These are phyloP conservation scores for Verticillium nonalfalfae DNA, from an alignment of 2,329 filamentous ascomycete genomes.

Conservation along the genomic window DNA sequence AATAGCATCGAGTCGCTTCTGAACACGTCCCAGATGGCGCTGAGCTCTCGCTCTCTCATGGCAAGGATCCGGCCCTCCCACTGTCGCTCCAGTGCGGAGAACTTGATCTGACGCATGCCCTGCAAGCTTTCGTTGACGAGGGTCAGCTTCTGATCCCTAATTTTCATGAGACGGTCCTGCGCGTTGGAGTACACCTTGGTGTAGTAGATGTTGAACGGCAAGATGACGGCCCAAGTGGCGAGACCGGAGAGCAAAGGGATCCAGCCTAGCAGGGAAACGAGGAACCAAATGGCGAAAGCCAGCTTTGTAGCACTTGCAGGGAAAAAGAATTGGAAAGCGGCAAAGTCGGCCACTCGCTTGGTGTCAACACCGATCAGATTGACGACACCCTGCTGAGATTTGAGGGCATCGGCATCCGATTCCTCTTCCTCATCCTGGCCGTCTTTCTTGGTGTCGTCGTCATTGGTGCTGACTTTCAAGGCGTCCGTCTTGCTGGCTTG, in stretches of 20 bases:
- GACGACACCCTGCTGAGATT: slow-evolving; percentile 62
- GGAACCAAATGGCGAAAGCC: slow-evolving; percentile 57
- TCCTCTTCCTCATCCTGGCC: slow-evolving; percentile 7
- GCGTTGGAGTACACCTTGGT: slow-evolving; percentile 58
- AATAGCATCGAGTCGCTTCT: slow-evolving; percentile 56
- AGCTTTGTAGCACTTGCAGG: slow-evolving; percentile 57
- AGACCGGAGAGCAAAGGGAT: slow-evolving; percentile 60
- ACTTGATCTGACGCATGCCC: slow-evolving; percentile 81
- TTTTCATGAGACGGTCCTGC: slow-evolving; percentile 68
- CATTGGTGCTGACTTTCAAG: slow-evolving; percentile 4
- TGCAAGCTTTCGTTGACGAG: slow-evolving; percentile 71
- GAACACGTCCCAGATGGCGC: slow-evolving; percentile 61
- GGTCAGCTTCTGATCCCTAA: slow-evolving; percentile 67
- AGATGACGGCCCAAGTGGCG: slow-evolving; percentile 54
- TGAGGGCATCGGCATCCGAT: slow-evolving; percentile 16
- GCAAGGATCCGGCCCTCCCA: slow-evolving; percentile 65
- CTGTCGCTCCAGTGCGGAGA: slow-evolving; percentile 67
- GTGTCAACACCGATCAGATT: slow-evolving; percentile 75
- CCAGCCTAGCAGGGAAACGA: slow-evolving; percentile 68
- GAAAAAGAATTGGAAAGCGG: slow-evolving; percentile 60
- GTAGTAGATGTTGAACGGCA: slow-evolving; percentile 62
- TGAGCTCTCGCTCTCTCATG: slow-evolving; percentile 60
- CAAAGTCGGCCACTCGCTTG: slow-evolving; percentile 62
- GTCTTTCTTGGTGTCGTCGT: slow-evolving; percentile 7
- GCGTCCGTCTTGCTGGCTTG: slow-evolving; percentile 41